Evolutionary conservation across 352 stramenopile genomes (phyloP).

Genomic region (Globisporangium viniferum): DNA sequence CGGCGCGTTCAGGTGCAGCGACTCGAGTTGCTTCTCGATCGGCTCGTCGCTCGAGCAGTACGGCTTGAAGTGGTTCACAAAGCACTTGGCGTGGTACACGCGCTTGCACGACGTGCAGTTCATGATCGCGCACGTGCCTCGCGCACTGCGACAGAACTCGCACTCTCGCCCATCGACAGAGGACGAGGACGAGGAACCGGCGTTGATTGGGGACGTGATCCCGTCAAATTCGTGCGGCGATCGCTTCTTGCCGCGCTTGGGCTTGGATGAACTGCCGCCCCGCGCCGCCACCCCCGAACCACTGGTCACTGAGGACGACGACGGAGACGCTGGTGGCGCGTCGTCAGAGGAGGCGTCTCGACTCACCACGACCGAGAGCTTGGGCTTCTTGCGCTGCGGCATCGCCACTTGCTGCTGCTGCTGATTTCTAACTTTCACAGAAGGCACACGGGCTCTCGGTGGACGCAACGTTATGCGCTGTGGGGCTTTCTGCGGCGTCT

Average conservation of each 20-base stretch:
- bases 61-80: constrained; percentile 32
- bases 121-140: constrained; percentile 35
- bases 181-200: background rate
- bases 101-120: constrained; percentile 37
- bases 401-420: background rate
- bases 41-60: constrained; percentile 22
- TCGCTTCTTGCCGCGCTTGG: constrained; percentile 2
- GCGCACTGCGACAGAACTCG: constrained; percentile 39
- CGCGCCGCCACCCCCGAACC: background rate
- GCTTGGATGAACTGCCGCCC: background rate
- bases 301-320: background rate
- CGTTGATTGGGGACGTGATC: background rate
- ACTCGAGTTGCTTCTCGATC: constrained; percentile 33
- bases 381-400: constrained; percentile 12
- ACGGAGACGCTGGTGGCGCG: background rate
- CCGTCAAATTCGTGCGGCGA: constrained; percentile 3
- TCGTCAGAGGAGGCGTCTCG: background rate
- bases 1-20: constrained; percentile 22
- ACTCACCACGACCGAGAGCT: background rate
- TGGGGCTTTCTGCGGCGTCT: constrained; percentile 8
- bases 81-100: constrained; percentile 44
- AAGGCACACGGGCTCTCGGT: background rate
- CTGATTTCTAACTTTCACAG: background rate
- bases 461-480: background rate
- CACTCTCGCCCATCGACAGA: constrained; percentile 20